phyloP scores from a whole-genome alignment of 768 basidiomycete species.

The Cystobasidiopsis lactophilus region DNA sequence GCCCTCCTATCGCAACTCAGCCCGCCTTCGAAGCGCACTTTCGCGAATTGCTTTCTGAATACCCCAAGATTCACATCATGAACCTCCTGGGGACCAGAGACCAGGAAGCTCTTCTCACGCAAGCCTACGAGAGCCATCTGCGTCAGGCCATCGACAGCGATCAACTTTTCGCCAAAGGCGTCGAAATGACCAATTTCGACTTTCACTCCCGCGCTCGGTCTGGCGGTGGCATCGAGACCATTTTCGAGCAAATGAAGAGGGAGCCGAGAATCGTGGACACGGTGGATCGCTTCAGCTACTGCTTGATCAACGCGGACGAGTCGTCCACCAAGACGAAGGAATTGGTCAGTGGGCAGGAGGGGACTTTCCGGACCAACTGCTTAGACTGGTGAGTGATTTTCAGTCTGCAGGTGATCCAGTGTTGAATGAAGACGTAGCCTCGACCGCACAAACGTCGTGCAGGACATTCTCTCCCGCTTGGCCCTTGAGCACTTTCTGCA shows the following conservation, averaged over 20 bases:
- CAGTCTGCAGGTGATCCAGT: background rate
- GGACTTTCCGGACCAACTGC: constrained; percentile 85
- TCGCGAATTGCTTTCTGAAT: constrained; percentile 60
- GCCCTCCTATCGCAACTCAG: constrained; percentile 72
- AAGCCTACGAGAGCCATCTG: constrained; percentile 62
- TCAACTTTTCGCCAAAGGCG: background rate
- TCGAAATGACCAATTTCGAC: constrained; percentile 58
- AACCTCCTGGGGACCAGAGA: constrained; percentile 83
- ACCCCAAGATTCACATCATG: constrained; percentile 61
- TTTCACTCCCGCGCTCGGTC: constrained; percentile 65
- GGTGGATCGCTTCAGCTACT: constrained; percentile 14
- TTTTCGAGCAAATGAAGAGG: constrained; percentile 39
- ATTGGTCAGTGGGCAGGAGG: constrained; percentile 66
- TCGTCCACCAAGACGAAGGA: background rate
- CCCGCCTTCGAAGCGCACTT: constrained; percentile 95
- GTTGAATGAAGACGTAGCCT: constrained; percentile 30
- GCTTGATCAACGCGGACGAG: constrained; percentile 10
- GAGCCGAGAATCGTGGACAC: constrained; percentile 15
- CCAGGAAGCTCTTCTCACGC: constrained; percentile 64
- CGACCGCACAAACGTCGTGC: constrained; percentile 90
- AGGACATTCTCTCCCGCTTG: constrained; percentile 72
- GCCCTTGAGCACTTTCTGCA: constrained; percentile 61
- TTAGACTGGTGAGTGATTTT: constrained; percentile 53
- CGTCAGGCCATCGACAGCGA: constrained; percentile 11
- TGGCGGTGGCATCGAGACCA: constrained; percentile 59